Evolutionary conservation across 306 rosid species (phyloP).

Genomic region (Glycine latifolia): DNA sequence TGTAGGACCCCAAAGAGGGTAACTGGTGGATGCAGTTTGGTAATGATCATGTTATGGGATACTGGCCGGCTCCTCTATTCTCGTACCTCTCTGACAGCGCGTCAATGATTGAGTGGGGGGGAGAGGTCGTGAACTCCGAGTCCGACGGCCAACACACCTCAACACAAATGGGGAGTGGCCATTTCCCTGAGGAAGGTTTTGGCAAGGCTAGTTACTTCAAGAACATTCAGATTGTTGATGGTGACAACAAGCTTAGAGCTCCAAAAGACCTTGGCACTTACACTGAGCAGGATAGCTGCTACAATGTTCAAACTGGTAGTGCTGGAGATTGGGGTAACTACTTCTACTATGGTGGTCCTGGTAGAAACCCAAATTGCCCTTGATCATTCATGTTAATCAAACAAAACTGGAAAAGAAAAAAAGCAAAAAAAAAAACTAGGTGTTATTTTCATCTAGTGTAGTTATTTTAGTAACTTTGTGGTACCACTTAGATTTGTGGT

Average conservation of each 20-base stretch:
- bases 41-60: slow-evolving; percentile 58
- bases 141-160: slow-evolving; percentile 65
- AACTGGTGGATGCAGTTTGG: slow-evolving; percentile 78
- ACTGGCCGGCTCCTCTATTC: slow-evolving; percentile 68
- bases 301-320: slow-evolving; percentile 55
- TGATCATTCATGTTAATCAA: slow-evolving; percentile 37
- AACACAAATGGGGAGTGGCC: slow-evolving; percentile 77
- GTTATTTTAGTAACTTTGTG: slow-evolving; percentile 43
- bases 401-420: background rate
- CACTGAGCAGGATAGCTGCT: slow-evolving; percentile 60
- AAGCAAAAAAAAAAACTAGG: background rate
- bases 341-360: slow-evolving; percentile 72
- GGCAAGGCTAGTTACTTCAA: slow-evolving; percentile 64
- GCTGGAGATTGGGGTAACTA: slow-evolving; percentile 62
- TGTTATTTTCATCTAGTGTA: slow-evolving; percentile 44
- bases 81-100: slow-evolving; percentile 63
- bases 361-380: slow-evolving; percentile 55
- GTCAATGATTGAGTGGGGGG: slow-evolving; percentile 69
- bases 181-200: slow-evolving; percentile 66
- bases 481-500: slow-evolving; percentile 38
- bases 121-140: slow-evolving; percentile 62
- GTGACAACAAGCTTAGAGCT: slow-evolving; percentile 53
- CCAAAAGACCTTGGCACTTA: slow-evolving; percentile 59
- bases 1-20: slow-evolving; percentile 71
- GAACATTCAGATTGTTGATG: slow-evolving; percentile 64